A percentile compares a stretch with the other conserved stretches of the same genome.
Evolutionary conservation across 257 asterid genomes (phyloP).

Genomic region (Buddleja alternifolia): DNA sequence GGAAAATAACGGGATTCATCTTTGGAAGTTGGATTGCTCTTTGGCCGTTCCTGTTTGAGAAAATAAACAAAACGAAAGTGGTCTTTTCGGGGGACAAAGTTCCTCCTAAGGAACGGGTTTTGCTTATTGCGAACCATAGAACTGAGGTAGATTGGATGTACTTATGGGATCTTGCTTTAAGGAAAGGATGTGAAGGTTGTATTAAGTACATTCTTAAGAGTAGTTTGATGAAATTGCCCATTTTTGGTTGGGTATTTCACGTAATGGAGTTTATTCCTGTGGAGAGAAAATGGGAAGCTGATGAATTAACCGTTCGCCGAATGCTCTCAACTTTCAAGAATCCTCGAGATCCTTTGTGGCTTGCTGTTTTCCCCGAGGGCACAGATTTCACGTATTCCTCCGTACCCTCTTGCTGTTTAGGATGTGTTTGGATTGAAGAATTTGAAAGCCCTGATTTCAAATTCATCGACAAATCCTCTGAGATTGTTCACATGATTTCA

Average conservation of each 20-base stretch:
- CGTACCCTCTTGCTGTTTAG: background rate
- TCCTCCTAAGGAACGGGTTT: conserved; percentile 64
- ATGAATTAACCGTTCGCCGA: conserved; percentile 52
- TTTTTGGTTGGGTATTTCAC: conserved; percentile 93
- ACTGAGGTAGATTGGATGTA: conserved; percentile 99
- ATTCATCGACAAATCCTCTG: no score
- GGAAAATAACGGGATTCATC: conserved; percentile 60
- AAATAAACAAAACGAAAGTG: conserved; percentile 73
- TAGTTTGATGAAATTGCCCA: conserved; percentile 85
- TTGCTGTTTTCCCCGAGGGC: conserved; percentile 94
- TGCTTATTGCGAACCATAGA: conserved; percentile 82
- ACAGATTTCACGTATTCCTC: conserved; percentile 83
- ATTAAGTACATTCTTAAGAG: conserved; percentile 81
- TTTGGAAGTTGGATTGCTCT: conserved; percentile 88
- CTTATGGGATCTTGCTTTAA: conserved; percentile 87
- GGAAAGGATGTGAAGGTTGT: conserved; percentile 70
- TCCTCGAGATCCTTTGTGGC: conserved; percentile 80
- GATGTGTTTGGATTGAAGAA: no score
- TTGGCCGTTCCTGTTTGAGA: conserved; percentile 90
- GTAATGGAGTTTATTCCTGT: conserved; percentile 86
- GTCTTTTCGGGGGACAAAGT: conserved; percentile 80
- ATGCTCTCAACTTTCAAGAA: conserved; percentile 63
- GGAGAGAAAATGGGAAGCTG: conserved; percentile 89
- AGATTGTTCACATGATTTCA: no score
- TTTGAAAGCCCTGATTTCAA: no score